These are phyloP conservation scores for Paragyromitra xinjiangensis DNA, from an alignment of 495 filamentous ascomycete genomes.

Conservation along the genomic window DNA sequence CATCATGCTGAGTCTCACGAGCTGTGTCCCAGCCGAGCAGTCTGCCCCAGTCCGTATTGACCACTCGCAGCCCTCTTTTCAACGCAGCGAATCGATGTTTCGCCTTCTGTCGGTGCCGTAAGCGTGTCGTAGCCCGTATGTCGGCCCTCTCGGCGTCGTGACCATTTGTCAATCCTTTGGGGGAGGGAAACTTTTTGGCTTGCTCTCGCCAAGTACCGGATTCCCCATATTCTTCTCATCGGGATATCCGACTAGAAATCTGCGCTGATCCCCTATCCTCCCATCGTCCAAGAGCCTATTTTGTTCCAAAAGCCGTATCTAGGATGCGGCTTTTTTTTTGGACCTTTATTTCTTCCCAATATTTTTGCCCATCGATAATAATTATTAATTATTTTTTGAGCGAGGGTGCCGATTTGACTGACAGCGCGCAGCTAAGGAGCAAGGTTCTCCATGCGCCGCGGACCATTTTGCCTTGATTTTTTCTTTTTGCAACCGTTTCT, in stretches of 20 bases:
- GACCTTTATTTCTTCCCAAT: conserved; percentile 20
- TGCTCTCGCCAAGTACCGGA: conserved; percentile 44
- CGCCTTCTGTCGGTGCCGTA: conserved; percentile 34
- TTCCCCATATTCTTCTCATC: conserved; percentile 49
- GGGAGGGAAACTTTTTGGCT: conserved; percentile 33
- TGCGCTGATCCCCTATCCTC: conserved; percentile 45
- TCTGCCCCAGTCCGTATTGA: conserved; percentile 38
- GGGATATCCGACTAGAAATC: conserved; percentile 49
- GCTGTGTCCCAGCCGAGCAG: conserved; percentile 46
- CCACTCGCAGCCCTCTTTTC: conserved; percentile 49
- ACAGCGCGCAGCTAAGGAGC: conserved; percentile 42
- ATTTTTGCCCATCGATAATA: conserved; percentile 46
- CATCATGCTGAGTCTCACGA: conserved; percentile 40
- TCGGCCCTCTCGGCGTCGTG: conserved; percentile 44
- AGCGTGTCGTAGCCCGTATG: conserved; percentile 42
- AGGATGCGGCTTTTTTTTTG: conserved; percentile 43
- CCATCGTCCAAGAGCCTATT: conserved; percentile 40
- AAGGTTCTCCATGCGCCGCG: conserved; percentile 52
- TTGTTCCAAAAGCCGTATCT: conserved; percentile 23
- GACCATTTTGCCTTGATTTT: conserved; percentile 53
- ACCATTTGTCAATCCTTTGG: conserved; percentile 46
- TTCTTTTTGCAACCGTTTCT: conserved; percentile 47
- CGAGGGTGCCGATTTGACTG: conserved; percentile 46
- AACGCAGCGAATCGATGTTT: conserved; percentile 51
- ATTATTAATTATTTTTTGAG: conserved; percentile 39